Evolutionary conservation across 495 filamentous ascomycete genomes (phyloP).

Genomic region (Talaromyces wortmannii): DNA sequence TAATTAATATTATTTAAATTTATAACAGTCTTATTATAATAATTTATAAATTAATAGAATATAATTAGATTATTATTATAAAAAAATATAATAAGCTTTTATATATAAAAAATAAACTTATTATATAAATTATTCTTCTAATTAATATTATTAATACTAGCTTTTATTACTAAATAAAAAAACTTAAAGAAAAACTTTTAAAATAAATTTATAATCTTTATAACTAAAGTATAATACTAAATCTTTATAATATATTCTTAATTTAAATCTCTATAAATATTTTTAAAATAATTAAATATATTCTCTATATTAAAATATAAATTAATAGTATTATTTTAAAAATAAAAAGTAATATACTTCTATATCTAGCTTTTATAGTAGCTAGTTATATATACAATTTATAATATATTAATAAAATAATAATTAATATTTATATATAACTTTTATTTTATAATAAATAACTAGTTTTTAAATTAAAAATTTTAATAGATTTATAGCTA

Average conservation of each 20-base stretch:
- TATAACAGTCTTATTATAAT: too few relatives aligned
- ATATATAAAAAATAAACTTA: too few relatives aligned
- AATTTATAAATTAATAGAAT: too few relatives aligned
- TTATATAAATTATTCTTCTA: too few relatives aligned
- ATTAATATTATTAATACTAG: too few relatives aligned
- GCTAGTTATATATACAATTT: not conserved
- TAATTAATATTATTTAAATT: too few relatives aligned
- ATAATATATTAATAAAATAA: not conserved
- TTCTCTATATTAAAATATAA: not conserved
- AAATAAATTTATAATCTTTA: not conserved
- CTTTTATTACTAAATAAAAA: too few relatives aligned
- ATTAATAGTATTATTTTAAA: not conserved
- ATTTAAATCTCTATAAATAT: not conserved
- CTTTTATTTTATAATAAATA: not conserved
- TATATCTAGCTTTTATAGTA: not conserved
- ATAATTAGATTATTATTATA: too few relatives aligned
- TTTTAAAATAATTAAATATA: not conserved
- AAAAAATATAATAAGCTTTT: too few relatives aligned
- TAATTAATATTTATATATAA: not conserved
- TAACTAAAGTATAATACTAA: not conserved
- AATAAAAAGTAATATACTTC: not conserved
- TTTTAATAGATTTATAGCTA: not conserved
- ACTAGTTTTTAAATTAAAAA: slow-evolving; percentile 1
- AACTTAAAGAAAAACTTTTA: too few relatives aligned
- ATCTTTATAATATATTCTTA: not conserved